Evolutionary conservation across 495 filamentous ascomycete genomes (phyloP), one percentile per base, ranked within the genome.

Genomic region (Ramalina intermedia): DNA sequence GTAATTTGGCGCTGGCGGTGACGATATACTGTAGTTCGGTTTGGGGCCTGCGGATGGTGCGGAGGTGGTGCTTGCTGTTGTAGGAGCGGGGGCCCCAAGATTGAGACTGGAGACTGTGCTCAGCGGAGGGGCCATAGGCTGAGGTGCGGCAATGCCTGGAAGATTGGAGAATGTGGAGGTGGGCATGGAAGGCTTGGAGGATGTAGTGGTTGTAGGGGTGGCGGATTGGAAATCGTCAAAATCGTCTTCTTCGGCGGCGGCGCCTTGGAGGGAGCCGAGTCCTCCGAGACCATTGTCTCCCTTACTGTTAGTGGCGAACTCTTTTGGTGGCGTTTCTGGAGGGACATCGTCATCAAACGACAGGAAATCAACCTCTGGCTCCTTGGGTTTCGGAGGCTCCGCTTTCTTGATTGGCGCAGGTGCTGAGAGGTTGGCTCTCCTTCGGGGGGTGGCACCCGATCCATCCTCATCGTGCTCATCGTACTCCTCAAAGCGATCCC

Each of bases 171-270:
- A 80, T 26, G 80, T 74, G 43, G 76, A 71, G 14, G 84, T 66
- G 12, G 54, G 53, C 17, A 74, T 68, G 4, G 65, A 56, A 53
- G 74, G 72, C 36, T 65, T 61, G 47, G 61, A 68, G 44, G 69
- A 52, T 16, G 68, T 61, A 40, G 72, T 58, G 23, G 69, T 55
- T 41, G 74, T 67, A 16, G 87, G 80, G 4, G 84, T 71, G 14
- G 93, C 91, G n/a, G 87, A 89, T 64, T 94, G 87, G 74, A 96
- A 96, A 61, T 96, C 93, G 61, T 96, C 91, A 56, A 96, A 96
- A 44, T 96, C 93, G 56, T 98, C 91, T 55, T 98, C 90, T 52
- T 93, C 88, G 14, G 57, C 69, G 13, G 58, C 62, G 4, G 50
- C 64, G 13, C 69, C 58, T 49, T 73, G 66, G 27, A 84, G 64